Base-by-base conservation (phyloP, 2,329 filamentous ascomycete species). In the Ceratocystis cubensis region DNA sequence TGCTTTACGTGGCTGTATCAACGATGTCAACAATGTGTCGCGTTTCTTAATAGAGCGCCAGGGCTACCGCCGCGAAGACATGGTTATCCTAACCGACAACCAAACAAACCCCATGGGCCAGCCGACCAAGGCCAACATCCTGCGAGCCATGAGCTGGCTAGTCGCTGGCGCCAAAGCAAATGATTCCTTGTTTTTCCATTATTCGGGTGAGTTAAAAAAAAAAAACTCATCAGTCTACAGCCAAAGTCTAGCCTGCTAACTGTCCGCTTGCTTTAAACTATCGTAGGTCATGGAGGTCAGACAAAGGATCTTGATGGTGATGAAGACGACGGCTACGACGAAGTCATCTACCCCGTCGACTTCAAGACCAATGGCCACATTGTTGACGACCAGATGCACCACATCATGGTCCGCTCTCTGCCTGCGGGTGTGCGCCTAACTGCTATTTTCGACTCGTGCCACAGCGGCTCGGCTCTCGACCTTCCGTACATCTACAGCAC, bases 351-450 rank as follows among this genome's bases (percentile, higher is more conserved):
- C 70, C 81, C 81, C 0, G 80, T 82, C 10, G 81, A 83, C 70
- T 83, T 82, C 76, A 76, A 80, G 33, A 73, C 71, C 2, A 76
- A 77, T 25, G 81, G 81, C 6, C 81, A 83, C 71, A 82, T 83
- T 68, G 80, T 82, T 44, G 81, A 83, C 70, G 81, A 83, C 70
- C 80, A 83, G 70, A 82, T 83, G 80, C 81, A 85, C 72, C 76
- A 80, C 66, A 84, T 85, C 71, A 82, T 85, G 80, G 87, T 91
- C 50, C 75, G 76, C 44, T 75, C 83, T 10, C 78, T 91, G 5
- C 80, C 82, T 70, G 82, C 86, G 8, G 88, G 87, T 71, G 87
- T 89, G 61, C 83, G 87, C 82, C 74, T 82, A 33, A 83, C 81
- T 1, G 69, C 70, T 25, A 70, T 84, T 71, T 83, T 84, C 73